A percentile compares a stretch with the other conserved stretches of the same genome.
phyloP scores from a whole-genome alignment of 2,329 filamentous ascomycete genomes.

The Epichloe gansuensis region DNA sequence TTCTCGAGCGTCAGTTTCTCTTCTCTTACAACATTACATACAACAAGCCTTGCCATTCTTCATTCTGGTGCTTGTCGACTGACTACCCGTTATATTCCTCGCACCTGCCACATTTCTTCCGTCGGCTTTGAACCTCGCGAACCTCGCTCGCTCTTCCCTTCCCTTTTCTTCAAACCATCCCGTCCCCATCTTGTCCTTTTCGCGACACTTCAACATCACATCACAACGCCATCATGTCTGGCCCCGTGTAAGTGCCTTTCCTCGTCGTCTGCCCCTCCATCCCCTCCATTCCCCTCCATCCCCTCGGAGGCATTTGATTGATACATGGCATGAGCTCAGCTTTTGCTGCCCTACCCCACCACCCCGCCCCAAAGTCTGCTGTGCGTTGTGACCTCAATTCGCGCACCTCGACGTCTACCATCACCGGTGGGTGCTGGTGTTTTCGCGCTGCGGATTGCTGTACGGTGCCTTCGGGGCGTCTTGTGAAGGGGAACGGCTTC shows the following conservation, averaged over 20 bases:
- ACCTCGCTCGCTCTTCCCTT: constrained; percentile 8
- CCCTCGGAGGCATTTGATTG: neutral
- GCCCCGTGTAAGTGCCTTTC: constrained; percentile 48
- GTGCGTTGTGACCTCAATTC: constrained; percentile 21
- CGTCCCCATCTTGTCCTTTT: constrained; percentile 1
- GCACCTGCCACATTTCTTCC: constrained; percentile 6
- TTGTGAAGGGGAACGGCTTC: neutral
- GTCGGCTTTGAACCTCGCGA: constrained; percentile 4
- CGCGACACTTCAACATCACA: constrained; percentile 1
- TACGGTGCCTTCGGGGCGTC: neutral
- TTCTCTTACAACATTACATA: neutral
- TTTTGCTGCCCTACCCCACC: constrained; percentile 23
- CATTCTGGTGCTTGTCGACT: neutral
- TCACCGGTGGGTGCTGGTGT: constrained; percentile 10
- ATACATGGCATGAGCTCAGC: neutral
- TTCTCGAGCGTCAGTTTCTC: constrained; percentile 6
- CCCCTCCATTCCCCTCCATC: neutral
- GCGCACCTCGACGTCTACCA: constrained; percentile 16
- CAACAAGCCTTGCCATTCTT: constrained; percentile 3
- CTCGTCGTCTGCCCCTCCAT: constrained; percentile 11
- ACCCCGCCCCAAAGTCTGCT: constrained; percentile 22
- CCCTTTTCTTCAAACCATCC: constrained; percentile 8
- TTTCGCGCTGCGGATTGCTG: constrained; percentile 4
- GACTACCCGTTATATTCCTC: constrained; percentile 5
- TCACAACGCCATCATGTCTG: constrained; percentile 40